Percentiles rank a stretch among this genome's conserved stretches.
phyloP scores from a whole-genome alignment of 108 stramenopile species.

The Pseudonitzschia pungens region DNA sequence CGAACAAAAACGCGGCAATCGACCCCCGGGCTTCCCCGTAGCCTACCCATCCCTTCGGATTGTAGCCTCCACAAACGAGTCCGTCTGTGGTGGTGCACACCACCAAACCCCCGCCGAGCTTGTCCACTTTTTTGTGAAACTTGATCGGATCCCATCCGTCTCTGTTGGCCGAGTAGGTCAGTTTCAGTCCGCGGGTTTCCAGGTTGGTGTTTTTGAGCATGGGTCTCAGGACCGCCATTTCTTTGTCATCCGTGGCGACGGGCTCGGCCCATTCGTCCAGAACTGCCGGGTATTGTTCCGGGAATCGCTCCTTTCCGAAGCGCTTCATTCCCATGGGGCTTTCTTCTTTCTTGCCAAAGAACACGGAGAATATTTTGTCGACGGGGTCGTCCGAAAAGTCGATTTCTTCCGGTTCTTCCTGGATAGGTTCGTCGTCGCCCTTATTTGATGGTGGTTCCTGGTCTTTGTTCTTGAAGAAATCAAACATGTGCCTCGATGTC shows the following conservation, averaged over 20 bases:
- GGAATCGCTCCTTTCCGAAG: constrained; percentile 53
- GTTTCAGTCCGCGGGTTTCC: constrained; percentile 58
- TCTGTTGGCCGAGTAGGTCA: constrained; percentile 76
- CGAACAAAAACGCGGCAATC: constrained; percentile 84
- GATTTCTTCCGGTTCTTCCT: constrained; percentile 9
- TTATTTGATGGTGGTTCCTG: not conserved
- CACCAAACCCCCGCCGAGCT: constrained; percentile 56
- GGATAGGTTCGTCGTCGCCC: not conserved
- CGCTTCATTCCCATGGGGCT: constrained; percentile 60
- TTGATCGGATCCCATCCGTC: constrained; percentile 74
- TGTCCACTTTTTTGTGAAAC: constrained; percentile 80
- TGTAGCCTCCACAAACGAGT: constrained; percentile 56
- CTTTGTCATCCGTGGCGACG: constrained; percentile 57
- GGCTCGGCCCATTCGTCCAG: constrained; percentile 70
- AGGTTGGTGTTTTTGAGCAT: constrained; percentile 85
- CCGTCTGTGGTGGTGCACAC: constrained; percentile 50
- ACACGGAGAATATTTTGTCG: constrained; percentile 83
- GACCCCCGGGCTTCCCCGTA: constrained; percentile 76
- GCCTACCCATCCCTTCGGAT: constrained; percentile 32
- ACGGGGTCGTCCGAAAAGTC: constrained; percentile 67
- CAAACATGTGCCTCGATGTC: constrained; percentile 22
- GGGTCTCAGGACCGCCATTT: constrained; percentile 69
- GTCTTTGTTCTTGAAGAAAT: constrained; percentile 32
- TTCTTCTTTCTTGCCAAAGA: constrained; percentile 81
- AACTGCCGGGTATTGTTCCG: constrained; percentile 85